Evolutionary conservation across 148 eudicot genomes (phyloP).

Genomic region (Heliosperma pusillum): DNA sequence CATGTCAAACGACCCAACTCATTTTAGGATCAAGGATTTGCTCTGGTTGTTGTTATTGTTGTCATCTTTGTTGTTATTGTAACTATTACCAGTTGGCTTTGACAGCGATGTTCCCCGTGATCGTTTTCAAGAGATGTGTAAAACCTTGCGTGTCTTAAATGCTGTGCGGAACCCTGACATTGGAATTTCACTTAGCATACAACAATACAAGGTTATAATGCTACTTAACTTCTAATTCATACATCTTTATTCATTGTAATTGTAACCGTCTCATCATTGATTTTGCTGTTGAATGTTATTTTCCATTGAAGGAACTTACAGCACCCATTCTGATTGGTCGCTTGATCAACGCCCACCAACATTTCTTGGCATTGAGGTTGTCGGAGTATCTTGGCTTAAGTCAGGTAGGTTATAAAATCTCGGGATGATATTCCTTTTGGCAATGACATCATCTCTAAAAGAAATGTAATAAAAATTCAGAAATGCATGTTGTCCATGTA

Average conservation of each 20-base stretch:
- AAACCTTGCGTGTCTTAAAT: constrained; percentile 85
- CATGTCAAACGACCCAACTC: neutral
- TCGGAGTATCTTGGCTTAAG: constrained; percentile 81
- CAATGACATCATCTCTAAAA: neutral
- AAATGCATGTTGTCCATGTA: neutral
- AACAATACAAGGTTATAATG: constrained; percentile 83
- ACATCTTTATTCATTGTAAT: neutral
- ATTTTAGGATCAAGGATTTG: neutral
- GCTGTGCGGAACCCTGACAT: constrained; percentile 80
- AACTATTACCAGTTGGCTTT: constrained; percentile 95
- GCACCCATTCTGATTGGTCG: constrained; percentile 88
- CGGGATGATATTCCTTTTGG: neutral
- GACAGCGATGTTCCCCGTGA: constrained; percentile 98
- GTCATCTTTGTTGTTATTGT: constrained; percentile 57
- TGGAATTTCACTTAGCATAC: constrained; percentile 93
- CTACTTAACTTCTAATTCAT: neutral
- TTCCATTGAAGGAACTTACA: constrained; percentile 66
- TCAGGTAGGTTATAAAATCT: constrained; percentile 47
- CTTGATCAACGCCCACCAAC: constrained; percentile 81
- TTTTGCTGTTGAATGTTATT: constrained; percentile 14
- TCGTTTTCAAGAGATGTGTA: constrained; percentile 87
- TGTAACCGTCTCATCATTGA: neutral
- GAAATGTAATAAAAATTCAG: neutral
- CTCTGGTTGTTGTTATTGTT: constrained; percentile 14
- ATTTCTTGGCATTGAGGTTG: constrained; percentile 74